Evolutionary conservation across 2,329 filamentous ascomycete species (phyloP).

Genomic region (Ascochyta rabiei): DNA sequence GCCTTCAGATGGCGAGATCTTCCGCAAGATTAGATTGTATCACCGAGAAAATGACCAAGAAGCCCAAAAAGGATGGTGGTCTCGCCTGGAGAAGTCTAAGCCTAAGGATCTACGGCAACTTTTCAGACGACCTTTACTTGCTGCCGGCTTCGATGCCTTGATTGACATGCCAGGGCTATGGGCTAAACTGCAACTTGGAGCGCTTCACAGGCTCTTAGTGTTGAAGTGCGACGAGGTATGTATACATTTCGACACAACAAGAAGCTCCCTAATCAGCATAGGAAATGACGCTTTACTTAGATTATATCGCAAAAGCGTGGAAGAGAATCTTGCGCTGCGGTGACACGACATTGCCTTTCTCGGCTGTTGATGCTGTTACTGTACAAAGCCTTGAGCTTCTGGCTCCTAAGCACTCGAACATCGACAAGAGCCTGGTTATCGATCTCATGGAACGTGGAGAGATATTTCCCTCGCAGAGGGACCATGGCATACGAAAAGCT

Average conservation of each 20-base stretch:
- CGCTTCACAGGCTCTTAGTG: slow-evolving; percentile 24
- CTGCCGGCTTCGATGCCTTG: slow-evolving; percentile 20
- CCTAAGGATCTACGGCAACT: slow-evolving; percentile 27
- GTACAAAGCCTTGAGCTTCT: no score
- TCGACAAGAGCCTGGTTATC: no score
- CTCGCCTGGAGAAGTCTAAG: slow-evolving; percentile 23
- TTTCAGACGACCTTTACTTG: slow-evolving; percentile 17
- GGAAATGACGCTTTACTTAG: no score
- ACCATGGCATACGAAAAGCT: no score
- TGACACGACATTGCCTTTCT: slow-evolving; percentile 15
- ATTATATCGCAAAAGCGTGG: no score
- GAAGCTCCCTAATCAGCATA: no score
- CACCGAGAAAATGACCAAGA: slow-evolving; percentile 11
- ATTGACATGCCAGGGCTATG: slow-evolving; percentile 27
- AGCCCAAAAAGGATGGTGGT: slow-evolving; percentile 23
- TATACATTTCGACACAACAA: no score
- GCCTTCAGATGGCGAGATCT: no score
- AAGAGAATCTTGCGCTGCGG: slow-evolving; percentile 16
- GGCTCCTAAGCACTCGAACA: no score
- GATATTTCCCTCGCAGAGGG: no score
- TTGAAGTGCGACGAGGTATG: slow-evolving; percentile 27
- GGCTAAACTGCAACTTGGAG: slow-evolving; percentile 25
- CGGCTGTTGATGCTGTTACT: slow-evolving; percentile 9
- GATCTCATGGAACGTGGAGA: no score
- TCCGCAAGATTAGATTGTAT: no score